These are phyloP conservation scores for Eucalyptus sp. DNA, from an alignment of 345 rosid species.

Conservation along the genomic window DNA sequence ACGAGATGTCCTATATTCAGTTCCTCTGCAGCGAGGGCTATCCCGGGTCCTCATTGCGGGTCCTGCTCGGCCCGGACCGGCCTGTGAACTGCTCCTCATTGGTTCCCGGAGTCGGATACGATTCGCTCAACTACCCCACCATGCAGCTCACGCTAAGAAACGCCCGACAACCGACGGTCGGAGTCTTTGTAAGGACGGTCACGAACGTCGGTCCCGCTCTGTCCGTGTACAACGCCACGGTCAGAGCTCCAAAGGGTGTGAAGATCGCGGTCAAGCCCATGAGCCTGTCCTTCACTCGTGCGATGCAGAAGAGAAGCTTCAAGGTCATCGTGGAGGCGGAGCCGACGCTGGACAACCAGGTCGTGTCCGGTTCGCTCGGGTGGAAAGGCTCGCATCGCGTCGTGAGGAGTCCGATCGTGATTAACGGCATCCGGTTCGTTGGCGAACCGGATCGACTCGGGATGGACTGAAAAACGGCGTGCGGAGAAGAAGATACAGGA, in stretches of 20 bases:
- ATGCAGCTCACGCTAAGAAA: conserved; percentile 42
- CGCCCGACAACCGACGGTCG: conserved; percentile 12
- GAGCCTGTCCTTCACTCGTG: conserved; percentile 37
- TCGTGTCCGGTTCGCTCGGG: conserved; percentile 50
- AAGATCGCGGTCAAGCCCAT: conserved; percentile 44
- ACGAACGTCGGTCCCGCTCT: conserved; percentile 58
- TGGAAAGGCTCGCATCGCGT: conserved; percentile 48
- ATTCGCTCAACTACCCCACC: conserved; percentile 78
- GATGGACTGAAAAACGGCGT: neutral
- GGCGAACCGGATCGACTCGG: neutral
- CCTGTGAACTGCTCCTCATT: conserved; percentile 59
- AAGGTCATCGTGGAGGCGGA: conserved; percentile 61
- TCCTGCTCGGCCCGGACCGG: conserved; percentile 24
- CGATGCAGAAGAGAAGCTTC: conserved; percentile 46
- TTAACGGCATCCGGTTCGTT: conserved; percentile 6
- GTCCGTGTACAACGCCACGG: conserved; percentile 45
- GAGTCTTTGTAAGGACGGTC: conserved; percentile 49
- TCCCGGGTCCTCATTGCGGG: conserved; percentile 37
- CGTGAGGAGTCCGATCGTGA: conserved; percentile 74
- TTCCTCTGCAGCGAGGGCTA: conserved; percentile 80
- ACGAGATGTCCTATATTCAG: conserved; percentile 62
- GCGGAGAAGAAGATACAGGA: too few species aligned
- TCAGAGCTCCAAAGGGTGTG: conserved; percentile 52
- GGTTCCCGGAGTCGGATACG: conserved; percentile 58
- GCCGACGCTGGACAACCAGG: conserved; percentile 11